Evolutionary conservation across 1,139 yeast species (phyloP).

Genomic region (Pneumocystis wakefieldiae): DNA sequence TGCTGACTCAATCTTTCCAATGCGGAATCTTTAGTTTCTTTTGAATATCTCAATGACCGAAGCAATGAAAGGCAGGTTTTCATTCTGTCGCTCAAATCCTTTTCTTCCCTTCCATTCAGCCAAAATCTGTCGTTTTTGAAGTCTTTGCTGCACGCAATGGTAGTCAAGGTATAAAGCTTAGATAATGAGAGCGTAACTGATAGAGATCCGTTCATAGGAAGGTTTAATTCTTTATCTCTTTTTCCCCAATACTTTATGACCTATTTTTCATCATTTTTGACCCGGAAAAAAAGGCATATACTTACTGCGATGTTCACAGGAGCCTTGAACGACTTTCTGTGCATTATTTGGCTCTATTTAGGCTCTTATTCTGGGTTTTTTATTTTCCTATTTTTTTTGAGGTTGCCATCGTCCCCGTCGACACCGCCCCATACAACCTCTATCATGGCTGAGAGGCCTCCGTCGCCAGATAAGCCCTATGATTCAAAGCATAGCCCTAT

Average conservation of each 20-base stretch:
- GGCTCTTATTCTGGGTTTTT: neutral
- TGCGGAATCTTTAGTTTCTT: slow-evolving; percentile 35
- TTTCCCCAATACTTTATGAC: slow-evolving; percentile 98
- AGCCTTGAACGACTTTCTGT: slow-evolving; percentile 76
- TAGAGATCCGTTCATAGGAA: slow-evolving; percentile 91
- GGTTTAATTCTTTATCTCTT: slow-evolving; percentile 68
- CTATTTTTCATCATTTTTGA: slow-evolving; percentile 21
- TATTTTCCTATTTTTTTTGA: neutral
- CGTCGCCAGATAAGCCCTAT: too few species aligned
- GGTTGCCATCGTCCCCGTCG: neutral
- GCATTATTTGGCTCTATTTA: neutral
- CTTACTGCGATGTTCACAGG: slow-evolving; percentile 92
- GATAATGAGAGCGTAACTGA: slow-evolving; percentile 85
- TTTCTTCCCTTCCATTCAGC: slow-evolving; percentile 64
- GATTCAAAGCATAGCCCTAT: too few species aligned
- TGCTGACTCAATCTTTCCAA: slow-evolving; percentile 49
- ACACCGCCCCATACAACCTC: too few species aligned
- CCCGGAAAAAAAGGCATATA: slow-evolving; percentile 1
- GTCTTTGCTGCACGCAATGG: slow-evolving; percentile 52
- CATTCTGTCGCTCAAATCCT: slow-evolving; percentile 53
- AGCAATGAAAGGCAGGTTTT: slow-evolving; percentile 67
- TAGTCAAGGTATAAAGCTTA: slow-evolving; percentile 79
- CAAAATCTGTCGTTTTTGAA: slow-evolving; percentile 55
- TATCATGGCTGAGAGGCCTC: too few species aligned
- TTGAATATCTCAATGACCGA: slow-evolving; percentile 43